A percentile compares a stretch with the other conserved stretches of the same genome.
Conservation (phyloP, 176 grass and related monocot species). For the Cenchrus americanus region DNA sequence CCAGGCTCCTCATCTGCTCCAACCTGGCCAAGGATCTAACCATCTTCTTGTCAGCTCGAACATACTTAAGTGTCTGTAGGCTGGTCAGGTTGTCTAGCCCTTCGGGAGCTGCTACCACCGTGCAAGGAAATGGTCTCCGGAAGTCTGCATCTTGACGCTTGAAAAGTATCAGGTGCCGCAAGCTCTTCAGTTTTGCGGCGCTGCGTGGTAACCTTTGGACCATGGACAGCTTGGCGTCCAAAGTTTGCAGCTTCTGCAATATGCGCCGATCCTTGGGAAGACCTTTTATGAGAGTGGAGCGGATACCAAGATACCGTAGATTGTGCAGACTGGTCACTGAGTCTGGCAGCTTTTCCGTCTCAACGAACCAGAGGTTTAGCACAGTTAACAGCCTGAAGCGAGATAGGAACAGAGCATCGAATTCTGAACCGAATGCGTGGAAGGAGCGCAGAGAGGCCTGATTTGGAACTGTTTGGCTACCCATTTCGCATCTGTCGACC, state of each 20-base stretch:
- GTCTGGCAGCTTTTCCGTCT: not conserved
- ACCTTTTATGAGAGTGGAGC: not conserved
- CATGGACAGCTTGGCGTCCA: constrained; percentile 37
- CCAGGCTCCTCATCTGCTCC: constrained; percentile 33
- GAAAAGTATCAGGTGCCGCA: constrained; percentile 46
- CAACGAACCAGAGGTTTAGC: constrained; percentile 8
- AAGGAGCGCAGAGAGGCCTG: constrained; percentile 14
- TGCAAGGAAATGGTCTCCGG: not conserved
- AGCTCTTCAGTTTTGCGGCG: constrained; percentile 19
- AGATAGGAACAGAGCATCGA: not conserved
- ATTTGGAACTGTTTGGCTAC: not conserved
- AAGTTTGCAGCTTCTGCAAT: constrained; percentile 33
- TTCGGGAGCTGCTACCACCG: not conserved
- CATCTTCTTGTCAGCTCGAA: not conserved
- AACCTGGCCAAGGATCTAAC: constrained; percentile 19
- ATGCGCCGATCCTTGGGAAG: constrained; percentile 16
- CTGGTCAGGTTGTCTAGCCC: constrained; percentile 31
- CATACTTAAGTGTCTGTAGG: constrained; percentile 48
- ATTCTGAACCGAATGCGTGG: not conserved
- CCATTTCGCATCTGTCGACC: not conserved
- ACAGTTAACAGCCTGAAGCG: constrained; percentile 11
- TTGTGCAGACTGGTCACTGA: constrained; percentile 23
- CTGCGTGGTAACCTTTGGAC: constrained; percentile 22
- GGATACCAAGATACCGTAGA: constrained; percentile 24
- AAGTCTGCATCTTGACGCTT: not conserved